These are phyloP conservation scores for Trifolium repens DNA, from an alignment of 306 rosid species.

Conservation along the genomic window DNA sequence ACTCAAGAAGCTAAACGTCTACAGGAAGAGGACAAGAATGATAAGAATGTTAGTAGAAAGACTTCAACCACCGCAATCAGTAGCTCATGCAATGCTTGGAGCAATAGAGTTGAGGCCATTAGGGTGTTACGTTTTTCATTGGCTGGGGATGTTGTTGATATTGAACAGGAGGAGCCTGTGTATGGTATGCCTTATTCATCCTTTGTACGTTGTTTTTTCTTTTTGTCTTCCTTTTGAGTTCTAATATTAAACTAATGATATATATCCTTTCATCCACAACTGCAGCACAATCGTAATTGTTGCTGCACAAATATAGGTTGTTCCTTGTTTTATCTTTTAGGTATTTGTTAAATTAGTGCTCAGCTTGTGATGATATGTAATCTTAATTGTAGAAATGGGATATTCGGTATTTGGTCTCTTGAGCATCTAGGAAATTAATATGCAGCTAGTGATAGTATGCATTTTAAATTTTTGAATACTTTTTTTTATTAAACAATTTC, in stretches of 20 bases:
- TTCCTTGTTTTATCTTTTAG: conserved; percentile 20
- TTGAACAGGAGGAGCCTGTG: conserved; percentile 39
- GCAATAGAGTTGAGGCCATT: too few species aligned
- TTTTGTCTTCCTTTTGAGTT: conserved; percentile 14
- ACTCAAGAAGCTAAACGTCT: conserved; percentile 40
- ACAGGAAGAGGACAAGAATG: conserved; percentile 43
- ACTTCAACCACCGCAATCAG: conserved; percentile 46
- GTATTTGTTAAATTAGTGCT: conserved; percentile 1
- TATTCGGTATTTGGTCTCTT: conserved; percentile 8
- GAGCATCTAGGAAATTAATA: conserved; percentile 7
- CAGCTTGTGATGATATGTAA: not conserved
- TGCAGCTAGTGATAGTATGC: not conserved
- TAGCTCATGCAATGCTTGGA: conserved; percentile 71
- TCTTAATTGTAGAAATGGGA: conserved; percentile 2
- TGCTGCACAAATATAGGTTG: not conserved
- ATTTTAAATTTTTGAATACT: conserved; percentile 20
- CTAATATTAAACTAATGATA: conserved; percentile 24
- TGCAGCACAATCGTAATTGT: not conserved
- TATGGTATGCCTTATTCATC: conserved; percentile 53
- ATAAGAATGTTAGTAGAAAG: conserved; percentile 39
- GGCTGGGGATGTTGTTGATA: conserved; percentile 70
- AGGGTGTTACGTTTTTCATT: too few species aligned
- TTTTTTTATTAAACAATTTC: conserved; percentile 17
- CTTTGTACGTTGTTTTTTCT: not conserved
- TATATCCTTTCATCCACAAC: not conserved